Percentiles rank a stretch among this genome's conserved stretches.
Evolutionary conservation across 2,329 filamentous ascomycete genomes (phyloP).

Genomic region (Talaromyces atroroseus): DNA sequence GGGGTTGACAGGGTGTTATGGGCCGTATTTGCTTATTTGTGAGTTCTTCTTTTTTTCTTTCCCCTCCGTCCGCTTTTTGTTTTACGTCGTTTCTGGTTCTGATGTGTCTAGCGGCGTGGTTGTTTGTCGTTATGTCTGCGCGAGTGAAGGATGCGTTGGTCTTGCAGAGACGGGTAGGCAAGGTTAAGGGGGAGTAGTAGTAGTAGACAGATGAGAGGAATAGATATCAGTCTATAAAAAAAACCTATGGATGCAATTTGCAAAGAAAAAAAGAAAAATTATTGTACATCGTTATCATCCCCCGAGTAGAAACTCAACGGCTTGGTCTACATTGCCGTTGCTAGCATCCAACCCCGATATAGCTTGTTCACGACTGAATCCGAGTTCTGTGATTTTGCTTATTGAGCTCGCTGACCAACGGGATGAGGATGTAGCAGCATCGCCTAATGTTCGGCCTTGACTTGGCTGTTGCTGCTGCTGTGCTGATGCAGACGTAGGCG

Average conservation of each 20-base stretch:
- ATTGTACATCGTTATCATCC: conserved; percentile 4
- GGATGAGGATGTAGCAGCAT: conserved; percentile 23
- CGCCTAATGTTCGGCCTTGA: conserved; percentile 16
- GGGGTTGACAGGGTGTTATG: conserved; percentile 49
- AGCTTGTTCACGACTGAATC: conserved; percentile 70
- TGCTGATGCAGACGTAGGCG: conserved; percentile 7
- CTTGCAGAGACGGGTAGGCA: background rate
- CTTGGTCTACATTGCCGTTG: conserved; percentile 78
- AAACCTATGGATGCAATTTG: background rate
- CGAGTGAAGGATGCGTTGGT: conserved; percentile 8
- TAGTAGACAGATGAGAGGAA: background rate
- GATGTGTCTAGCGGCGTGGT: conserved; percentile 12
- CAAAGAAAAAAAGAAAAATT: background rate
- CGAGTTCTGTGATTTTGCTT: conserved; percentile 69
- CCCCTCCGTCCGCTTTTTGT: no score
- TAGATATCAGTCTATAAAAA: background rate
- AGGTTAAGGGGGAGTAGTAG: conserved; percentile 5
- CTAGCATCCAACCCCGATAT: conserved; percentile 76
- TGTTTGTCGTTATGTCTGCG: conserved; percentile 5
- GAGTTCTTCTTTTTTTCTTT: conserved; percentile 26
- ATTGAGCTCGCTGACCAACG: conserved; percentile 59
- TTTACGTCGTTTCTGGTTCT: background rate
- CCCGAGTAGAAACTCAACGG: conserved; percentile 65
- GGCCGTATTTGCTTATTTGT: conserved; percentile 54
- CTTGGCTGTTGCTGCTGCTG: background rate